phyloP scores from a whole-genome alignment of 176 grass and related monocot species.

The Bolboschoenus planiculmis region DNA sequence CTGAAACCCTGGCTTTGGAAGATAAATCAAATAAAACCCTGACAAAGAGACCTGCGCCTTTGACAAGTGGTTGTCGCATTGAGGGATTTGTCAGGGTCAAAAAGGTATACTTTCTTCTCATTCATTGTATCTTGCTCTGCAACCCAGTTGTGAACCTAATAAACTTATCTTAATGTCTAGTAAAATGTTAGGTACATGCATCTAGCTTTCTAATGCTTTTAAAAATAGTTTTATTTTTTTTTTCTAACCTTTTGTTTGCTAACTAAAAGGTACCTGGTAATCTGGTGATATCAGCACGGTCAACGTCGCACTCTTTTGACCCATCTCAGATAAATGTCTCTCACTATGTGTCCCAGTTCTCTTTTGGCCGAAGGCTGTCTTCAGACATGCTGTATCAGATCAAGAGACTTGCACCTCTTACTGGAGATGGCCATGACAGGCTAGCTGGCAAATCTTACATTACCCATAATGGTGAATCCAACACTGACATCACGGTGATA shows the following conservation, averaged over 20 bases:
- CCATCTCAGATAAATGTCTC: constrained; percentile 97
- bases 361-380: constrained; percentile 78
- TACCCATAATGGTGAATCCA: constrained; percentile 46
- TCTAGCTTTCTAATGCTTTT: not conserved
- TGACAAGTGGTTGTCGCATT: constrained; percentile 79
- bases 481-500: constrained; percentile 81
- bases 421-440: constrained; percentile 66
- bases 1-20: constrained; percentile 52
- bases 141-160: not conserved
- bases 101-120: constrained; percentile 45
- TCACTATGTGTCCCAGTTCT: constrained; percentile 76
- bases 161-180: not conserved
- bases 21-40: constrained; percentile 66
- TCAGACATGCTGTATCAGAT: constrained; percentile 50
- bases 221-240: not conserved
- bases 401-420: constrained; percentile 72
- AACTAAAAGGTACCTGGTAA: constrained; percentile 76
- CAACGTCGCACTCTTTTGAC: constrained; percentile 92
- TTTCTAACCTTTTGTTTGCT: constrained; percentile 21
- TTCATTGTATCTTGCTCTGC: not conserved
- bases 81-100: constrained; percentile 97
- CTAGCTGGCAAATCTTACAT: constrained; percentile 72
- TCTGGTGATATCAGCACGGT: constrained; percentile 86
- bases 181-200: not conserved
- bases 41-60: constrained; percentile 78